Evolutionary conservation across 768 basidiomycete genomes (phyloP), one percentile per base, ranked within the genome.

Genomic region (Russula sp.): DNA sequence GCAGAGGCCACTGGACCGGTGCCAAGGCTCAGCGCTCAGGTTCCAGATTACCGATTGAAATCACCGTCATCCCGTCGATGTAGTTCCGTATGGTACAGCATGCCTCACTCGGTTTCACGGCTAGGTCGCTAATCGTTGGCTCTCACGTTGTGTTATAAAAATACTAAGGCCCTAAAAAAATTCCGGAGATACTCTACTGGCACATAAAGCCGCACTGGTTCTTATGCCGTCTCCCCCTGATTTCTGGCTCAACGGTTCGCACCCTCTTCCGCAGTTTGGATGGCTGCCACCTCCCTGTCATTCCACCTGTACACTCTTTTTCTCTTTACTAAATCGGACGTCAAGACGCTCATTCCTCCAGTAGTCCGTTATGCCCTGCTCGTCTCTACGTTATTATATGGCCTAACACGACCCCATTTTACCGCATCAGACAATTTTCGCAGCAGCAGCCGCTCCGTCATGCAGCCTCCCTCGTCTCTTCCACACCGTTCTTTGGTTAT

Each of bases 401-500:
- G 3, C 22, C 8, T n/a, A n/a, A 36, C n/a, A 13, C n/a, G 20
- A 5, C 34, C n/a, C 32, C 20, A 34, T 34, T 50, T 20, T 36
- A 36, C 11, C 20, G 14, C 5, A 24, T 20, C 44, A 69, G 67
- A 52, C 60, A 32, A 58, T 68, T 20, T 69, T 71, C 49, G 68
- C 69, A 0, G 38, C 53, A 2, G 67, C 67, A 4, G 55, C 69
- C 2, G 69, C 69, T 8, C 68, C 71, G 5, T 40, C 59, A 5
- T 44, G n/a, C n/a, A 54, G 59, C 11, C 11, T 63, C 24, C 14
- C 51, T 20, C 66, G 58, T 32, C 54, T 73, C 11, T 26, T 44
- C 10, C 61, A 59, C 14, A 44, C 57, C 57, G 16, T 69, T 4
- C 58, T 71, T 20, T 76, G 75, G 76, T 66, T 73, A 8, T 76